Evolutionary conservation across 2,329 filamentous ascomycete genomes (phyloP).

Genomic region (Pseudogymnoascus sp.): DNA sequence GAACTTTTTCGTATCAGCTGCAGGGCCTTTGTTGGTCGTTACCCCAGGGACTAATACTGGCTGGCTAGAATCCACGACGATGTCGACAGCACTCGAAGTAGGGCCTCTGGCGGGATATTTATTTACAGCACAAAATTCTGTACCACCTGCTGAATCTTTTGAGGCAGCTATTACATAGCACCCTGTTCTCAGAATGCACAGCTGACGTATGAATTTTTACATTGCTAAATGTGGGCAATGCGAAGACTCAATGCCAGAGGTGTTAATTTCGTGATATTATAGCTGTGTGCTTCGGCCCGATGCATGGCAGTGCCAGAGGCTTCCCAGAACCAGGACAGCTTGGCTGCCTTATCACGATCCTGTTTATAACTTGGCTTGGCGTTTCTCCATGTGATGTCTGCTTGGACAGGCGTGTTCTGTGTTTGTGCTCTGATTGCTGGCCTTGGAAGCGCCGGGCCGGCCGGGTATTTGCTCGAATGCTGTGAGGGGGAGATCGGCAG

Average conservation of each 20-base stretch:
- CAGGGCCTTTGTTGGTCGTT: background rate
- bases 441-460: background rate
- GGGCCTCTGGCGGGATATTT: background rate
- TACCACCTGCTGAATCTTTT: background rate
- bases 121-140: background rate
- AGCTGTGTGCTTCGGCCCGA: background rate
- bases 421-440: background rate
- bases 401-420: background rate
- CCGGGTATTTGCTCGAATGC: background rate
- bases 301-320: background rate
- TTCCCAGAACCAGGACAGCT: background rate
- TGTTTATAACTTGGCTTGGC: background rate
- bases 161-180: no score
- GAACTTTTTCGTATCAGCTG: background rate
- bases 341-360: background rate
- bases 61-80: background rate
- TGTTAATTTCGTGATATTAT: background rate
- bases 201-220: no score
- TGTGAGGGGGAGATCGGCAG: background rate
- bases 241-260: background rate
- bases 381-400: background rate
- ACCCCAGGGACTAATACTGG: background rate
- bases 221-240: background rate
- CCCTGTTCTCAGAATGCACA: background rate
- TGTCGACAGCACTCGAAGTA: background rate